These are phyloP conservation scores for Serpula lacrymans DNA, from an alignment of 768 basidiomycete species.

Conservation along the genomic window DNA sequence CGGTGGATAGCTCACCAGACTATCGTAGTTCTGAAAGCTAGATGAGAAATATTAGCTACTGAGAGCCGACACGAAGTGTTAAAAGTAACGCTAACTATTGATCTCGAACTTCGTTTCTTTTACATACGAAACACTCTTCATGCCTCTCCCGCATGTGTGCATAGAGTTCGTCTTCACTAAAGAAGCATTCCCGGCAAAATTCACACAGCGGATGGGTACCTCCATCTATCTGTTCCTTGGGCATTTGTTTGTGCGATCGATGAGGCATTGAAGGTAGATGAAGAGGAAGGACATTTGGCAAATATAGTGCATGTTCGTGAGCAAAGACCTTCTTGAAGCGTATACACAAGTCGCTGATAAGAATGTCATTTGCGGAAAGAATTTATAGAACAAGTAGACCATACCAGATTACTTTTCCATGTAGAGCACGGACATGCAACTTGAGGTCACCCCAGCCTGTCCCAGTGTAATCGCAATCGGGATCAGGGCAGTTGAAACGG, in stretches of 20 bases:
- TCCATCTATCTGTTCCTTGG: slow-evolving; percentile 61
- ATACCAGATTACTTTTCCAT: slow-evolving; percentile 81
- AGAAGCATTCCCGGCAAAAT: slow-evolving; percentile 93
- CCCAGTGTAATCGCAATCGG: slow-evolving; percentile 78
- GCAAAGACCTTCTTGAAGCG: slow-evolving; percentile 90
- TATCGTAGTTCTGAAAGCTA: slow-evolving; percentile 80
- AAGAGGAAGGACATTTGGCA: slow-evolving; percentile 53
- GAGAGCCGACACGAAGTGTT: neutral
- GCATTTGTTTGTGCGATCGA: slow-evolving; percentile 34
- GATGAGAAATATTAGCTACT: neutral
- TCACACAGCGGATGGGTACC: slow-evolving; percentile 77
- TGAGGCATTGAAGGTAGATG: slow-evolving; percentile 75
- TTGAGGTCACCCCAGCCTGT: slow-evolving; percentile 90
- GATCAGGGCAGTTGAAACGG: slow-evolving; percentile 90
- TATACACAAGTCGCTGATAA: slow-evolving; percentile 77
- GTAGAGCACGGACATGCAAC: slow-evolving; percentile 72
- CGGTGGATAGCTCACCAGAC: slow-evolving; percentile 48
- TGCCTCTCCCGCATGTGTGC: slow-evolving; percentile 90
- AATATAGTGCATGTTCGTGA: slow-evolving; percentile 90
- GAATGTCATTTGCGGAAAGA: neutral
- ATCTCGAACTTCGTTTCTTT: slow-evolving; percentile 71
- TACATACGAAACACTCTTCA: slow-evolving; percentile 96
- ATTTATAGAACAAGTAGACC: neutral
- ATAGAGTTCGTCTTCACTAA: slow-evolving; percentile 90
- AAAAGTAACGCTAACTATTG: slow-evolving; percentile 67